Evolutionary conservation across 495 filamentous ascomycete genomes (phyloP), one percentile per base, ranked within the genome.

Genomic region (Xylaria grammica): DNA sequence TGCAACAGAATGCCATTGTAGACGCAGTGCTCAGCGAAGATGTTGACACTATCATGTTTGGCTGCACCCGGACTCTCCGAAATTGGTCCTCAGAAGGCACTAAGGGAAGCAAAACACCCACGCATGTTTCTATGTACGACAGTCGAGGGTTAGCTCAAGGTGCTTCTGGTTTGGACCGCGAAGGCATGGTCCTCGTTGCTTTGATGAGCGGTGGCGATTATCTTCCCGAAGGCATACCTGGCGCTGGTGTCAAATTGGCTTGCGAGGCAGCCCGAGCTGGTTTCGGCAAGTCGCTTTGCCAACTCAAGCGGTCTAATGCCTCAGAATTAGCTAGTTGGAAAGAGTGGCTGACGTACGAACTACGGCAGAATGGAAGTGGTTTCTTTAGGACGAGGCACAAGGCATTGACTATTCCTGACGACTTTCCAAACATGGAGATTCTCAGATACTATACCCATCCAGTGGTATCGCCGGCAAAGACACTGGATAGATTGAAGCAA

Each of bases 1-100:
- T 99, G 20, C 94, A 99, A 73, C 83, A 84, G 60, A 84, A 87
- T 30, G 93, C 93, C 0, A 81, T 97, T 46, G 96, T 98, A 3
- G 96, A 99, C 76, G 95, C 91, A 0, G 96, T 98, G 13, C 84
- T 99, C 69, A 97, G 92, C 72, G 94, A 99, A 74, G 96, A 99
- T 80, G 93, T 97, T 40, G 96, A 99, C 75, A 93, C 96, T 2
- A 83, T 99, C 69, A 98, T 99, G 96, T 99, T 98, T 74, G 96
- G 96, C 2, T 93, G 91, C 50, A 86, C 83, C 0, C 74, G 85
- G 50, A 95, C 88, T 0, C 77, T 97, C 32, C 85, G 92, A 63
- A 94, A 93, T 69, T 99, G 93, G 87, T 90, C 90, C 0, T 85
- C 88, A 22, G 92, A 96, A 74, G 83, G 80, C 20, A 78, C 81